These are phyloP conservation scores for Chondrus crispus DNA, from an alignment of 23 red algal genomes.

Conservation along the genomic window DNA sequence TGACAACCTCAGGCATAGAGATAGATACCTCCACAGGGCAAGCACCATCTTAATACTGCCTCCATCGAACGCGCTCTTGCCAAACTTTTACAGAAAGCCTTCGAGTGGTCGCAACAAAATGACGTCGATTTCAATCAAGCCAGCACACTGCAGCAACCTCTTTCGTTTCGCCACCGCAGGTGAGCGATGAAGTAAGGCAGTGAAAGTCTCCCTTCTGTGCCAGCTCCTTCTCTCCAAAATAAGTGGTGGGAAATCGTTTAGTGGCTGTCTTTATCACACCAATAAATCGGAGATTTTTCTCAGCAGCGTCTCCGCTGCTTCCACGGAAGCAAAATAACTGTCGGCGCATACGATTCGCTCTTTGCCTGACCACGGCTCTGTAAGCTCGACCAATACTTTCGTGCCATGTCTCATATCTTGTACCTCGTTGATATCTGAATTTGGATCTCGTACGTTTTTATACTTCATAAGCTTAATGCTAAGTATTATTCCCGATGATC, in stretches of 20 bases:
- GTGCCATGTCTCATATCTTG: not conserved
- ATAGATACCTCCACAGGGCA: too few relatives aligned
- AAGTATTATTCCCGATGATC: not conserved
- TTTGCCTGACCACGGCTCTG: not conserved
- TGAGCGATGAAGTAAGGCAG: too few relatives aligned
- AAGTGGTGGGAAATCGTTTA: not conserved
- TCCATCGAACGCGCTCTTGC: too few relatives aligned
- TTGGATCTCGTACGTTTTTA: not conserved
- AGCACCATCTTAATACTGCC: too few relatives aligned
- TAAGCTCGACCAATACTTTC: not conserved
- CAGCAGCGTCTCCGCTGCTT: not conserved
- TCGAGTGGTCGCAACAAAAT: too few relatives aligned
- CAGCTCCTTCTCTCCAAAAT: too few relatives aligned
- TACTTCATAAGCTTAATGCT: not conserved
- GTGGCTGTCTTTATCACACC: not conserved
- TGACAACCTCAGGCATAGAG: too few relatives aligned
- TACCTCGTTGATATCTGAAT: not conserved
- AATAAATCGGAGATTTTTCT: not conserved
- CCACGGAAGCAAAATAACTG: not conserved
- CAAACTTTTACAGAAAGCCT: too few relatives aligned
- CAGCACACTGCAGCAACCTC: too few relatives aligned
- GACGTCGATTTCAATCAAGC: too few relatives aligned
- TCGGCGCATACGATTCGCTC: not conserved
- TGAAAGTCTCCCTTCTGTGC: too few relatives aligned
- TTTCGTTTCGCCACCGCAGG: too few relatives aligned